Conservation (phyloP, 2,329 filamentous ascomycete species). For the Dothidotthia symphoricarpi region DNA sequence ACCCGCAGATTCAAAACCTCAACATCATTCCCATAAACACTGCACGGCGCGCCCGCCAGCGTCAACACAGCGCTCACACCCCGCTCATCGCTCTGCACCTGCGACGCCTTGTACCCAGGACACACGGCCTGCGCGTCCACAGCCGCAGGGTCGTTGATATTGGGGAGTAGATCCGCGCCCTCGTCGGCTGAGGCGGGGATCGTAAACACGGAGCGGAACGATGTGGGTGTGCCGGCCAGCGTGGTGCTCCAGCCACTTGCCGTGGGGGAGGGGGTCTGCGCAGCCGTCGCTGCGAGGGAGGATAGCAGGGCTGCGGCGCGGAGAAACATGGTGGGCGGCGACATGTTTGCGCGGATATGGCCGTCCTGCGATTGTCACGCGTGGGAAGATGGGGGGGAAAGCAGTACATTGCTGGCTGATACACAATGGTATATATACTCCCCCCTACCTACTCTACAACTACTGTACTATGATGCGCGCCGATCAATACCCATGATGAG, state of each 20-base stretch:
- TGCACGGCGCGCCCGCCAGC: slow-evolving; percentile 59
- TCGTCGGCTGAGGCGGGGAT: slow-evolving; percentile 39
- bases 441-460: too few species aligned
- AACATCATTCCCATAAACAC: slow-evolving; percentile 76
- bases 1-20: slow-evolving; percentile 65
- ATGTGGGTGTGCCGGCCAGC: slow-evolving; percentile 30
- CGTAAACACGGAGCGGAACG: slow-evolving; percentile 36
- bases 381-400: too few species aligned
- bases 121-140: slow-evolving; percentile 63
- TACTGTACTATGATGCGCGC: too few species aligned
- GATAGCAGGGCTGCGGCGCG: slow-evolving; percentile 24
- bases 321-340: slow-evolving; percentile 23
- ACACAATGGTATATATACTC: too few species aligned
- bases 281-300: slow-evolving; percentile 24
- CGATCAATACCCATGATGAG: too few species aligned
- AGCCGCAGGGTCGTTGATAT: slow-evolving; percentile 63
- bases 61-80: slow-evolving; percentile 55
- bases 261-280: slow-evolving; percentile 20
- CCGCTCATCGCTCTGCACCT: slow-evolving; percentile 46
- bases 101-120: slow-evolving; percentile 58
- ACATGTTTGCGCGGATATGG: slow-evolving; percentile 29
- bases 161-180: slow-evolving; percentile 52
- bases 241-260: slow-evolving; percentile 23
- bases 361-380: too few species aligned
- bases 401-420: not conserved